These are phyloP conservation scores for Backusella westeae DNA, from an alignment of 192 early-diverging fungal genomes.

Conservation along the genomic window DNA sequence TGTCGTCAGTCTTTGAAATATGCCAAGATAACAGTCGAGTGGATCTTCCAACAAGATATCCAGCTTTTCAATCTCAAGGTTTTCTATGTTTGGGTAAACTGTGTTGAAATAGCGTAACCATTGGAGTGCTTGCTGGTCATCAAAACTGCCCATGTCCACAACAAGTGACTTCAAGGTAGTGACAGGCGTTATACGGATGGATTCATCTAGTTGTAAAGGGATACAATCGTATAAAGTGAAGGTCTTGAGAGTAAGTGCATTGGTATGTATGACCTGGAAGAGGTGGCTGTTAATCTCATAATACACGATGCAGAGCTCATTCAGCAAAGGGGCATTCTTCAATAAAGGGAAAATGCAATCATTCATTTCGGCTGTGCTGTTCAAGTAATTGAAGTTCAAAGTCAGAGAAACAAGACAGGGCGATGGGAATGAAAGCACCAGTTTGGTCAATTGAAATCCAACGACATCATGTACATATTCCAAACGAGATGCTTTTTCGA, in stretches of 20 bases:
- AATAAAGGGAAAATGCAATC: background rate
- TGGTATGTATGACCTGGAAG: background rate
- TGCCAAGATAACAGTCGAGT: background rate
- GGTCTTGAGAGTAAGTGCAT: background rate
- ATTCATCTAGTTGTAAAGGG: background rate
- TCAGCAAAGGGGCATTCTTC: background rate
- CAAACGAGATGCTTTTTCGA: background rate
- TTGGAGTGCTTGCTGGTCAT: background rate
- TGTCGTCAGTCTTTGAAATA: background rate
- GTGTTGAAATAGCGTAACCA: background rate
- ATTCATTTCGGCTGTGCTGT: background rate
- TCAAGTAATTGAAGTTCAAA: background rate
- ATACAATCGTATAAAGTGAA: background rate
- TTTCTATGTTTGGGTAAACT: background rate
- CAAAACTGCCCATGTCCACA: background rate
- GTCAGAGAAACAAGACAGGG: background rate
- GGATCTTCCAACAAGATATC: background rate
- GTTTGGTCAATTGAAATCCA: background rate
- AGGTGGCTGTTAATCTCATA: background rate
- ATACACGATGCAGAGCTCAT: background rate
- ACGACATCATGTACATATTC: background rate
- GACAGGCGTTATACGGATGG: background rate
- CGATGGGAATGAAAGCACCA: background rate
- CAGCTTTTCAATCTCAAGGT: background rate
- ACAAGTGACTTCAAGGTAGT: background rate